Conservation (phyloP, 1,284 basidiomycete species). For the Leccinum pachyderme region DNA sequence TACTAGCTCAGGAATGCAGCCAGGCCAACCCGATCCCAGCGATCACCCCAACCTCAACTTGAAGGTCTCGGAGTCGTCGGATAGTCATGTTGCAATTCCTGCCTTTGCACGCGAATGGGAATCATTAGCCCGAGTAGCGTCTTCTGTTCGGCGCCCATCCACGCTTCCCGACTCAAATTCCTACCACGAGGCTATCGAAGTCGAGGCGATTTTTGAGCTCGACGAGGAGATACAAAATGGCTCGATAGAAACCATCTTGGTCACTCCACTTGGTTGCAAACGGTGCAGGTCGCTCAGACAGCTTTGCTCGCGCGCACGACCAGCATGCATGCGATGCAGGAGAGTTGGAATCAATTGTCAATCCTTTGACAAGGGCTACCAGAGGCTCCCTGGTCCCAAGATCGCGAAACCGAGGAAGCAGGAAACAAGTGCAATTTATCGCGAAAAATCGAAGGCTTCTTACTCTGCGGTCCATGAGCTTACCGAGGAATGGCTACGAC, state of each 20-base stretch:
- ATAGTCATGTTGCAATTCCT: slow-evolving; percentile 13
- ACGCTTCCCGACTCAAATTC: slow-evolving; percentile 10
- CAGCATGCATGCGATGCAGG: slow-evolving; percentile 24
- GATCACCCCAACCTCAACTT: neutral
- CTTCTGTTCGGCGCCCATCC: slow-evolving; percentile 28
- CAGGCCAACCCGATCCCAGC: neutral
- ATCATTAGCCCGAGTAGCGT: slow-evolving; percentile 6
- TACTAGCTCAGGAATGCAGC: slow-evolving; percentile 10
- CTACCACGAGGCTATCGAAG: slow-evolving; percentile 26
- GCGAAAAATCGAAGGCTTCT: neutral
- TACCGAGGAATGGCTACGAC: neutral
- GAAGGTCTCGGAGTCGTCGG: neutral
- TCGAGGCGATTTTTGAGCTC: slow-evolving; percentile 29
- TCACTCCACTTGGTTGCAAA: slow-evolving; percentile 22
- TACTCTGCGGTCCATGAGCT: neutral
- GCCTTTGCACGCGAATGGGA: slow-evolving; percentile 25
- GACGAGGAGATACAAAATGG: slow-evolving; percentile 12
- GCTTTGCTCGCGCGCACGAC: slow-evolving; percentile 26
- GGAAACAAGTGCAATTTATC: neutral
- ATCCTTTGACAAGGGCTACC: slow-evolving; percentile 13
- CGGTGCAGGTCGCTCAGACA: slow-evolving; percentile 12
- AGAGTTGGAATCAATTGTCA: slow-evolving; percentile 4
- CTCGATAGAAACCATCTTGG: slow-evolving; percentile 16
- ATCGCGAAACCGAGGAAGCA: neutral
- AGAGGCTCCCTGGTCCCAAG: slow-evolving; percentile 27